Evolutionary conservation across 2,329 filamentous ascomycete species (phyloP), one percentile per base, ranked within the genome.

Genomic region (Ascochyta lentis): DNA sequence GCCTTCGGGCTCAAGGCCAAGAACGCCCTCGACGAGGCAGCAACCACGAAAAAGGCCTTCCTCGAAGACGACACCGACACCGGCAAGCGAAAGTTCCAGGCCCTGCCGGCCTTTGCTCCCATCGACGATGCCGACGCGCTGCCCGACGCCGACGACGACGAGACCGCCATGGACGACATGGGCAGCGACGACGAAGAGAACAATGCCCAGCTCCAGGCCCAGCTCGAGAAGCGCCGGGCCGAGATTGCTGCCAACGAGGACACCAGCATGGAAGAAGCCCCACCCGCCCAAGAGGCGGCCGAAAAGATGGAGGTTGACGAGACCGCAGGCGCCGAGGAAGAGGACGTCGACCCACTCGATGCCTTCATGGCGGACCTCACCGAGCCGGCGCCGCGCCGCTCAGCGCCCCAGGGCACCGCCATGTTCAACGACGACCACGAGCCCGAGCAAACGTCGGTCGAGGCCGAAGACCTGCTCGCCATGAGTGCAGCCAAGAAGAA

Each of bases 371-470:
- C 87, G 48, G 86, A 84, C 58, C 81, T 89, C 45, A 39, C 67
- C 52, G 68, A 71, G 43, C 41, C 62, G 9, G 58, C 76, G 49
- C 75, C 74, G 45, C 74, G 46, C 59, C 79, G 77, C 43, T 82
- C 82, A 59, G 64, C 81, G 40, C 86, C 88, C 51, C 87, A 91
- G 67, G 91, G 91, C 1, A 88, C 96, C 73, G 86, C 93, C 7
- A 90, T 97, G 67, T 96, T 96, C 73, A 91, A 89, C 57, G 93
- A 96, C 51, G 84, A 87, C 58, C 89, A 96, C 59, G 92, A 96
- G 56, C 80, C 84, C 13, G 82, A 84, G 54, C 74, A 89, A 46
- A 86, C 86, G 31, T 83, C 86, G 29, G 81, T 89, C 29, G 86
- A 86, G 31, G 82, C 84, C 34, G 84, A 88, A 63, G 84, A 75